Conservation (phyloP, 768 basidiomycete genomes). For the Amanita thiersii region DNA sequence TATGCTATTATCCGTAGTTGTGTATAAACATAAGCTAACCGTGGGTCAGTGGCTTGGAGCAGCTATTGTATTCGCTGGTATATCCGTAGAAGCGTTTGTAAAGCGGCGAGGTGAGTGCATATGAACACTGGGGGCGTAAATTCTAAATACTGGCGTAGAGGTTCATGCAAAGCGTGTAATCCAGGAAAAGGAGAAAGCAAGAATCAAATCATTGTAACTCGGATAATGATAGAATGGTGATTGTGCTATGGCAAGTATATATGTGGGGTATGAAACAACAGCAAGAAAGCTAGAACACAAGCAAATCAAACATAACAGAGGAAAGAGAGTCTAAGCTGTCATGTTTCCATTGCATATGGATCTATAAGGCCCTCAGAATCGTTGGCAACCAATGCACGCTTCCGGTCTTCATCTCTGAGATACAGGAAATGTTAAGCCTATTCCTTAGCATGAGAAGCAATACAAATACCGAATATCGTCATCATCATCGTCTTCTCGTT, state of each 20-base stretch:
- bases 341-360: slow-evolving; percentile 45
- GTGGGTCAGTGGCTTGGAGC: slow-evolving; percentile 91
- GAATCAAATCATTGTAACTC: slow-evolving; percentile 65
- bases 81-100: slow-evolving; percentile 86
- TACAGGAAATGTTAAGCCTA: slow-evolving; percentile 2
- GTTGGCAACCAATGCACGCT: slow-evolving; percentile 33
- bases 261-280: slow-evolving; percentile 12
- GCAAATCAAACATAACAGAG: slow-evolving; percentile 11
- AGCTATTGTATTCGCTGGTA: slow-evolving; percentile 88
- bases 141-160: slow-evolving; percentile 32
- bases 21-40: slow-evolving; percentile 84
- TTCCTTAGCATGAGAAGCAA: slow-evolving; percentile 5
- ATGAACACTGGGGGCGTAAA: slow-evolving; percentile 1
- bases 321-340: slow-evolving; percentile 12
- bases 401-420: slow-evolving; percentile 36
- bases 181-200: slow-evolving; percentile 78
- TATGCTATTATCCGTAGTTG: slow-evolving; percentile 89
- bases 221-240: slow-evolving; percentile 7
- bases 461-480: slow-evolving; percentile 36
- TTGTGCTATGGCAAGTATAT: slow-evolving; percentile 9
- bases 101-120: slow-evolving; percentile 69
- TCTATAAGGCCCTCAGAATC: slow-evolving; percentile 22
- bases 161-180: slow-evolving; percentile 75
- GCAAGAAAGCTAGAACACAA: slow-evolving; percentile 13
- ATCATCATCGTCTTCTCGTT: slow-evolving; percentile 69